Conservation (phyloP, 352 stramenopile species). For the Phytophthora melonis region DNA sequence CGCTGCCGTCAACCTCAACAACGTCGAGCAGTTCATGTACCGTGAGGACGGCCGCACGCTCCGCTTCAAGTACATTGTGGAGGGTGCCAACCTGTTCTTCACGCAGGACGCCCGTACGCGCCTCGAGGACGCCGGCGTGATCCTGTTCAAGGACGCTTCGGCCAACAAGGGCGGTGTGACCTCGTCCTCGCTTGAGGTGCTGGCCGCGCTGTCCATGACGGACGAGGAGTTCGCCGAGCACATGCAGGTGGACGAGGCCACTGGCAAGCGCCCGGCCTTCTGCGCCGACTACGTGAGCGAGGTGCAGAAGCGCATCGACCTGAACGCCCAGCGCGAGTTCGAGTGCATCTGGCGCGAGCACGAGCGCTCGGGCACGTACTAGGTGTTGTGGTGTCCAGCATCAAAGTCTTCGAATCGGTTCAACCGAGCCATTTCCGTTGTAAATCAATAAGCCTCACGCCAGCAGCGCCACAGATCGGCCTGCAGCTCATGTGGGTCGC, state of each 20-base stretch:
- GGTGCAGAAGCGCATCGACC: slow-evolving; percentile 81
- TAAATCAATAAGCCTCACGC: no score
- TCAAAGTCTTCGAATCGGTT: no score
- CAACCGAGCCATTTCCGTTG: no score
- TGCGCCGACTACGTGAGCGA: slow-evolving; percentile 84
- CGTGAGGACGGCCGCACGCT: slow-evolving; percentile 77
- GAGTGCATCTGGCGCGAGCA: slow-evolving; percentile 89
- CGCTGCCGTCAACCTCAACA: slow-evolving; percentile 96
- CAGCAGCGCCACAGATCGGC: no score
- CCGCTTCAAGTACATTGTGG: slow-evolving; percentile 96
- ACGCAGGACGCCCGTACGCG: slow-evolving; percentile 94
- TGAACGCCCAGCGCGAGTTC: slow-evolving; percentile 84
- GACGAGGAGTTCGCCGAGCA: slow-evolving; percentile 84
- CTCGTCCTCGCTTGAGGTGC: slow-evolving; percentile 81
- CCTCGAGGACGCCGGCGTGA: slow-evolving; percentile 95
- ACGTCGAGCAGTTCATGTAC: slow-evolving; percentile 93
- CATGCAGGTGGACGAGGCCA: slow-evolving; percentile 80
- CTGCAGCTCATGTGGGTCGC: no score
- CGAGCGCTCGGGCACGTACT: slow-evolving; percentile 73
- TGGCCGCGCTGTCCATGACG: slow-evolving; percentile 75
- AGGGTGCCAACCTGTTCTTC: slow-evolving; percentile 98
- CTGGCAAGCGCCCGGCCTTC: slow-evolving; percentile 66
- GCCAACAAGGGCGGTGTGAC: slow-evolving; percentile 90
- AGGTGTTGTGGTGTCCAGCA: slow-evolving; percentile 1
- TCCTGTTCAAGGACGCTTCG: slow-evolving; percentile 98